Evolutionary conservation across 257 asterid genomes (phyloP).

Genomic region (Rubia yunnanensis): DNA sequence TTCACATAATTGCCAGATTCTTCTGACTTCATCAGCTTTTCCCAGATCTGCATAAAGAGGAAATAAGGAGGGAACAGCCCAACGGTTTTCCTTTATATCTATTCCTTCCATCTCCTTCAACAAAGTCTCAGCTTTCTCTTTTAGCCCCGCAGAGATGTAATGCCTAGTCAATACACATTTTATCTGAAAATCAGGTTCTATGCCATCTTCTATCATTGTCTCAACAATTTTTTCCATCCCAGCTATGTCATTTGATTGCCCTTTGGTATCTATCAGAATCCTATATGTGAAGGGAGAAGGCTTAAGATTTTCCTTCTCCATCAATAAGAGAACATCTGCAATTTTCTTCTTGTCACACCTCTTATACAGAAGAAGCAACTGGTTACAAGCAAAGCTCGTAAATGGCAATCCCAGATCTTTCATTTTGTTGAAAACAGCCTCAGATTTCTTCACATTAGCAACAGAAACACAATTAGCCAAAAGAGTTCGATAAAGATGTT

Average conservation of each 20-base stretch:
- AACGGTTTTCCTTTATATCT: constrained; percentile 31
- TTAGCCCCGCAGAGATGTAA: constrained; percentile 38
- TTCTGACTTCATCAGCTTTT: constrained; percentile 40
- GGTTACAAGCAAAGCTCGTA: constrained; percentile 49
- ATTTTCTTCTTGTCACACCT: constrained; percentile 50
- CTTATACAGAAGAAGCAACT: constrained; percentile 61
- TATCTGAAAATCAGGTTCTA: constrained; percentile 27
- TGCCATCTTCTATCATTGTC: constrained; percentile 57
- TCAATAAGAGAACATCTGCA: constrained; percentile 50
- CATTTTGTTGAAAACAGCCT: constrained; percentile 61
- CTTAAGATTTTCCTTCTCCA: constrained; percentile 59
- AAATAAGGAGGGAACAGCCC: constrained; percentile 34
- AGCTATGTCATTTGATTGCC: constrained; percentile 42
- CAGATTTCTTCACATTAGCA: constrained; percentile 37
- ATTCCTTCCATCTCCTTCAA: constrained; percentile 61
- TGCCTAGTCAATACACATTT: constrained; percentile 30
- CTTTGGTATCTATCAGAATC: constrained; percentile 48
- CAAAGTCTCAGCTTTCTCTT: constrained; percentile 54
- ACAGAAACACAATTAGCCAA: constrained; percentile 45
- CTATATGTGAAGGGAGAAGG: constrained; percentile 53
- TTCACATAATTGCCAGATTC: constrained; percentile 29
- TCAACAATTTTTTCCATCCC: constrained; percentile 70
- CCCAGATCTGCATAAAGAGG: constrained; percentile 71
- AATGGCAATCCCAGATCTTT: constrained; percentile 40
- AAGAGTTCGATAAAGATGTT: constrained; percentile 49